A percentile compares a stretch with the other conserved stretches of the same genome.
These are phyloP conservation scores for Deinandra increscens DNA, from an alignment of 129 eudicot genomes.

Conservation along the genomic window DNA sequence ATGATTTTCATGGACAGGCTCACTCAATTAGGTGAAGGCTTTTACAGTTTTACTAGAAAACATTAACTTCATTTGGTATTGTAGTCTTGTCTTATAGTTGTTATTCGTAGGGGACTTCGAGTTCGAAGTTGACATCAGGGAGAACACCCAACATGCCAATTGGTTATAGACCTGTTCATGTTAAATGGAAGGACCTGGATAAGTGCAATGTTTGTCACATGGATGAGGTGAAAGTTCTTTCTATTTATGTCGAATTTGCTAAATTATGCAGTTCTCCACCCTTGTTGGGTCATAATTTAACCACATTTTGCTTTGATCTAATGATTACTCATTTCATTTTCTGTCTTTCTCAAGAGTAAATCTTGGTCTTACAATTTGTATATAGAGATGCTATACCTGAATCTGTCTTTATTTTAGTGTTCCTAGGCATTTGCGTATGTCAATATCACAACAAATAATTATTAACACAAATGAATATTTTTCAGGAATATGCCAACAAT, in stretches of 20 bases:
- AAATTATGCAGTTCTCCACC: background rate
- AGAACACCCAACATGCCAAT: constrained; percentile 45
- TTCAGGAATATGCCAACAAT: constrained; percentile 94
- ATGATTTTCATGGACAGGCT: constrained; percentile 3
- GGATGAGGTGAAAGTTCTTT: constrained; percentile 71
- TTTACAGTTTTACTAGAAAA: background rate
- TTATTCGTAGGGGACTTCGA: constrained; percentile 62
- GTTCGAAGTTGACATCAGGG: constrained; percentile 41
- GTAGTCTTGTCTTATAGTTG: background rate
- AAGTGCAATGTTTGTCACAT: constrained; percentile 97
- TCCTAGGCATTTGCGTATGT: background rate
- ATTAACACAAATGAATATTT: constrained; percentile 10
- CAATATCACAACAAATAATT: background rate
- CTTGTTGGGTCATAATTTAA: constrained; percentile 15
- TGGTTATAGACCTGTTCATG: constrained; percentile 80
- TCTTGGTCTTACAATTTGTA: background rate
- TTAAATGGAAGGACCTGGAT: constrained; percentile 94
- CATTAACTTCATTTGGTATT: background rate
- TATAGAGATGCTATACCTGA: background rate
- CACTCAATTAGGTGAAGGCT: constrained; percentile 2
- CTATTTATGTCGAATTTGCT: background rate
- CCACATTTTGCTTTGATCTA: constrained; percentile 7
- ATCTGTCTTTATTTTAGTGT: background rate
- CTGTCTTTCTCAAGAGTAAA: background rate
- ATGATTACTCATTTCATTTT: constrained; percentile 1